Percentiles rank a stretch among this genome's conserved stretches.
phyloP scores from a whole-genome alignment of 1,284 basidiomycete genomes.

The Vanrija sp. region DNA sequence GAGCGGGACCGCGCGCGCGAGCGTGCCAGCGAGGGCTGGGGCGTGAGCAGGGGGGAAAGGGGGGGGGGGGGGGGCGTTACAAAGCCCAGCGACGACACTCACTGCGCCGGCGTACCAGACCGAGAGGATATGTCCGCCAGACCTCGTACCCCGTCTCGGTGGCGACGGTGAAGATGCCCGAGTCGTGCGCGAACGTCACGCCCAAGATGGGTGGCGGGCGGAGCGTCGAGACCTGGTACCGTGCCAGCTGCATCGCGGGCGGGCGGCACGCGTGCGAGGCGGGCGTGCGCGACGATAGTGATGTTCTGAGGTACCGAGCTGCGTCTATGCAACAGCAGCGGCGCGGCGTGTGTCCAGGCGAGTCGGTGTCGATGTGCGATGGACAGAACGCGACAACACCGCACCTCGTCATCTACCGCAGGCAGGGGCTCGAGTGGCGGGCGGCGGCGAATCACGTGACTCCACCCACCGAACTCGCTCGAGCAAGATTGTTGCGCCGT shows the following conservation, averaged over 20 bases:
- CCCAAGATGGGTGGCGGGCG: conserved; percentile 71
- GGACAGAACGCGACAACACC: too few relatives aligned
- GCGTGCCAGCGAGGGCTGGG: conserved; percentile 57
- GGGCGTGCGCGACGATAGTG: background rate
- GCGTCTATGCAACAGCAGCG: too few relatives aligned
- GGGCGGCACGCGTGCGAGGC: background rate
- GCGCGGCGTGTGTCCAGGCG: too few relatives aligned
- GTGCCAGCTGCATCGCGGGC: conserved; percentile 73
- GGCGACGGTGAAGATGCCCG: conserved; percentile 73
- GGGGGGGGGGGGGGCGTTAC: too few relatives aligned
- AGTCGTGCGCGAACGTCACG: conserved; percentile 64
- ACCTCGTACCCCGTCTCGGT: conserved; percentile 82
- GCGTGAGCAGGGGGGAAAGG: background rate
- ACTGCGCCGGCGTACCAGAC: conserved; percentile 76
- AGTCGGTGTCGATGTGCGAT: too few relatives aligned
- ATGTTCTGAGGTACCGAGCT: background rate
- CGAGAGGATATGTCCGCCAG: conserved; percentile 73
- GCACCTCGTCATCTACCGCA: too few relatives aligned
- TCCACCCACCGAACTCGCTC: too few relatives aligned
- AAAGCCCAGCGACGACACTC: conserved; percentile 22
- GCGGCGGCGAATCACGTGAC: too few relatives aligned
- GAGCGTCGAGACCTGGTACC: conserved; percentile 77
- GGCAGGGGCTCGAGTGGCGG: too few relatives aligned
- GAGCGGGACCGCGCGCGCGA: conserved; percentile 70
- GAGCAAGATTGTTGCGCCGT: too few relatives aligned